Base-by-base conservation (phyloP, 495 filamentous ascomycete genomes). In the Annulohypoxylon moriforme region DNA sequence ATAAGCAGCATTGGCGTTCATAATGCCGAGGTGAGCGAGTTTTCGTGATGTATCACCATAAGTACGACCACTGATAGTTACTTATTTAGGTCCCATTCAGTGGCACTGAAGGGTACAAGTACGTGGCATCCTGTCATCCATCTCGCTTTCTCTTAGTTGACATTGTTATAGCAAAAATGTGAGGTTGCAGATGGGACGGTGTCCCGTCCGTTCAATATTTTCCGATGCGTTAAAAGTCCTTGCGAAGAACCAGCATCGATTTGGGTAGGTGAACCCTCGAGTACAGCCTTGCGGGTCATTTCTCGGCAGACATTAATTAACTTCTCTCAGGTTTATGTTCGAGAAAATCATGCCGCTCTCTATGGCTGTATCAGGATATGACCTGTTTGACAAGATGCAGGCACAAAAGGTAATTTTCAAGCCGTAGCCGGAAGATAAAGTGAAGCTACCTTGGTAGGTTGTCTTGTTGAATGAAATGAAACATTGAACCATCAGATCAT, bases 1-100 rank as follows among this genome's bases (percentile, higher is more conserved):
- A 94, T 99, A 64, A 91, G 88, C 64, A 94, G 92, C 73, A 93
- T 97, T 67, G 96, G 96, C 1, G 94, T 98, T 22, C 95, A 98
- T 74, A 97, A 97, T 79, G 92, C 85, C 22, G 93, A 94, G 84
- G 92, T 93, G 44, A 58, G 56, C 10, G 31, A 61, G n/a, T 29
- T 31, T 27, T 36, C 8, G 72, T 75, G 42, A 7, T 18, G 27
- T 25, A 13, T 29, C 34, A 2, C 36, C 8, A 55, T 16, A 18
- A 9, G 58, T 31, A 27, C 63, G 25, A n/a, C 10, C 24, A 67
- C 73, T 80, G 56, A 81, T 36, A 71, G 38, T 24, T 13, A 11
- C 7, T 57, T 6, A 11, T 9, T 57, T 6, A 62, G 89, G 94
- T 97, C 69, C 94, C 94, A 13, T 96, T 95, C 88, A 88, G 82